These are phyloP conservation scores for Dendrobium officinale DNA, from an alignment of 106 monocot genomes.

Conservation along the genomic window DNA sequence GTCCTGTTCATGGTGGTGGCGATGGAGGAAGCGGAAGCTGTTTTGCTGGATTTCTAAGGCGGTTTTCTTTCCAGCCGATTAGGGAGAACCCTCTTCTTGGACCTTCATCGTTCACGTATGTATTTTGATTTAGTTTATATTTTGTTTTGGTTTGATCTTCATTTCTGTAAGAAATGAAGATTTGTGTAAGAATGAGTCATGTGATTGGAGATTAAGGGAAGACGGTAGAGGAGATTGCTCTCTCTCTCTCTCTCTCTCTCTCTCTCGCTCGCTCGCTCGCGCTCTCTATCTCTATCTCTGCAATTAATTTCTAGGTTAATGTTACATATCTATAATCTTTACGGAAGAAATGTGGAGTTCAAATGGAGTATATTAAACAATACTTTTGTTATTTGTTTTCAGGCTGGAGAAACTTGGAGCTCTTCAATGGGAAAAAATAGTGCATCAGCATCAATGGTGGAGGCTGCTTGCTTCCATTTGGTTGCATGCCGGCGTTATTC, in stretches of 20 bases:
- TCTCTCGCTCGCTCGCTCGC: too few relatives aligned
- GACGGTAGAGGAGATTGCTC: too few relatives aligned
- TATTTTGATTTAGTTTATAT: background rate
- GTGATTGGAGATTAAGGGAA: too few relatives aligned
- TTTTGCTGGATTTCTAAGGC: constrained; percentile 36
- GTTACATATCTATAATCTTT: too few relatives aligned
- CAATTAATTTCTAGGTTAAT: too few relatives aligned
- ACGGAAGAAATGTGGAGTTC: background rate
- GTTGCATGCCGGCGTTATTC: constrained; percentile 67
- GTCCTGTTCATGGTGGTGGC: constrained; percentile 23
- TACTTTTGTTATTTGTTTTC: background rate
- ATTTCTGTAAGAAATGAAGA: background rate
- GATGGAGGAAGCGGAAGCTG: constrained; percentile 41
- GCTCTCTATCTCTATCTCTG: too few relatives aligned
- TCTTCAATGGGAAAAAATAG: constrained; percentile 56
- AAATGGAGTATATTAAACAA: background rate
- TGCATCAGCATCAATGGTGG: constrained; percentile 58
- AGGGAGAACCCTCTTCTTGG: constrained; percentile 72
- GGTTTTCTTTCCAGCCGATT: constrained; percentile 77
- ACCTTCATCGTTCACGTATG: constrained; percentile 61
- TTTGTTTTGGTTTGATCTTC: background rate
- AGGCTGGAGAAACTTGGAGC: constrained; percentile 66
- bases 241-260: too few relatives aligned
- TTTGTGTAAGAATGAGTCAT: too few relatives aligned
- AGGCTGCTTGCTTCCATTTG: constrained; percentile 55